A percentile compares a stretch with the other conserved stretches of the same genome.
phyloP scores from a whole-genome alignment of 2,329 filamentous ascomycete species.

The Arthrobotrys iridis region DNA sequence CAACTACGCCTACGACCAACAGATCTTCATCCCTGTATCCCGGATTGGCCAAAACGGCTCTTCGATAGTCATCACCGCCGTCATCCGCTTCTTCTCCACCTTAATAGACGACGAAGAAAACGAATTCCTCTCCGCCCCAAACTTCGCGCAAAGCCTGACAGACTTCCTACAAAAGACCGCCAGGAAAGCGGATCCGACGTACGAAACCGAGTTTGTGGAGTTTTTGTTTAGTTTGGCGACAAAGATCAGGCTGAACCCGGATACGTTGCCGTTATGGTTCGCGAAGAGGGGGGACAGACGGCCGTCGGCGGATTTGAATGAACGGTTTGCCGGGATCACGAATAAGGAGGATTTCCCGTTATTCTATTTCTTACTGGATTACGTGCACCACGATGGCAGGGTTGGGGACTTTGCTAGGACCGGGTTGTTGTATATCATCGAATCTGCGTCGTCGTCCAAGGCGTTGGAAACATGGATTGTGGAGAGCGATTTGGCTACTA shows the following conservation, averaged over 20 bases:
- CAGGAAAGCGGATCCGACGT: slow-evolving; percentile 78
- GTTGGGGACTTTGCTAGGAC: slow-evolving; percentile 96
- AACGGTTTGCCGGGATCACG: slow-evolving; percentile 80
- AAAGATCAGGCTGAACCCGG: slow-evolving; percentile 89
- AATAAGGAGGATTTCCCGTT: slow-evolving; percentile 90
- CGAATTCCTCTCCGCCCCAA: slow-evolving; percentile 85
- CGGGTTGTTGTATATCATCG: slow-evolving; percentile 92
- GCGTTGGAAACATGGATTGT: slow-evolving; percentile 94
- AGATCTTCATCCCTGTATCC: slow-evolving; percentile 88
- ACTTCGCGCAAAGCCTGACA: slow-evolving; percentile 87
- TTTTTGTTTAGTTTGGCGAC: slow-evolving; percentile 94
- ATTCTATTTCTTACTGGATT: slow-evolving; percentile 94
- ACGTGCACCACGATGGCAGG: slow-evolving; percentile 93
- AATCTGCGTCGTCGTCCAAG: slow-evolving; percentile 84
- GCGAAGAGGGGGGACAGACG: slow-evolving; percentile 68
- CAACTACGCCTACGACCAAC: slow-evolving; percentile 81
- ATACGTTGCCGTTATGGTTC: slow-evolving; percentile 92
- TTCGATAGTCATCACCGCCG: slow-evolving; percentile 84
- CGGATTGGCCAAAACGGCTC: slow-evolving; percentile 89
- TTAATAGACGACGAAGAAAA: slow-evolving; percentile 97
- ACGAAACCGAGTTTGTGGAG: slow-evolving; percentile 89
- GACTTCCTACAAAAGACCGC: slow-evolving; percentile 83
- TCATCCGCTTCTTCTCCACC: slow-evolving; percentile 86
- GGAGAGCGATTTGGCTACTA: slow-evolving; percentile 91
- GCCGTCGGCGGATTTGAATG: slow-evolving; percentile 61